phyloP scores from a whole-genome alignment of 768 basidiomycete genomes.

The Pleurotus djamor region DNA sequence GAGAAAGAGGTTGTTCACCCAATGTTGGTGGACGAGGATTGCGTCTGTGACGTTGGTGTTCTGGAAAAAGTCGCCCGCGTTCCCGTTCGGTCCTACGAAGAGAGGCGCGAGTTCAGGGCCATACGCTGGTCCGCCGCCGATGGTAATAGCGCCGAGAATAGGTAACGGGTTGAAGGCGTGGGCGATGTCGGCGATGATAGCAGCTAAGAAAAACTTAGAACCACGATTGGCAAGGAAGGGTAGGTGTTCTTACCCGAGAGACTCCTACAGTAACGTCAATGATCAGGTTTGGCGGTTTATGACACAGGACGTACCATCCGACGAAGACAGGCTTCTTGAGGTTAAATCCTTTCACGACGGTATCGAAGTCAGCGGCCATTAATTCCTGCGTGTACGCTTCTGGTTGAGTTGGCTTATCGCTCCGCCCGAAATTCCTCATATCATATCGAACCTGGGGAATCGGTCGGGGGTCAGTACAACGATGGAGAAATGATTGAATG shows the following conservation, averaged over 20 bases:
- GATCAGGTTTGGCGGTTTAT: no score
- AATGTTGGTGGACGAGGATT: slow-evolving; percentile 16
- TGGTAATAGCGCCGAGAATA: slow-evolving; percentile 25
- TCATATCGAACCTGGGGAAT: slow-evolving; percentile 28
- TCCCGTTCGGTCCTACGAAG: slow-evolving; percentile 6
- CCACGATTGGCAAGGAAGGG: neutral
- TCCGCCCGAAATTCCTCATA: slow-evolving; percentile 29
- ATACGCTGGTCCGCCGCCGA: slow-evolving; percentile 22
- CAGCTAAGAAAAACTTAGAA: slow-evolving; percentile 12
- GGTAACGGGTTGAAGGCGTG: slow-evolving; percentile 20
- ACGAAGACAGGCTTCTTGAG: slow-evolving; percentile 13
- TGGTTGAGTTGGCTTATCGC: slow-evolving; percentile 22
- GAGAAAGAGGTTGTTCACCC: slow-evolving; percentile 23
- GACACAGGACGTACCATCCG: neutral
- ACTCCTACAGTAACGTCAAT: slow-evolving; percentile 18
- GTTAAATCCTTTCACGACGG: slow-evolving; percentile 25
- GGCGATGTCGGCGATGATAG: slow-evolving; percentile 25
- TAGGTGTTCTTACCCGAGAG: slow-evolving; percentile 19
- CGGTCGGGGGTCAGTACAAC: neutral
- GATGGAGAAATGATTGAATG: neutral
- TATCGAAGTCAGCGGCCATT: slow-evolving; percentile 25
- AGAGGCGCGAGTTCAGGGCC: slow-evolving; percentile 15
- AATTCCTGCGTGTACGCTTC: slow-evolving; percentile 1
- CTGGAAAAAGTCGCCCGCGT: slow-evolving; percentile 10
- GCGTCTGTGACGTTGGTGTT: slow-evolving; percentile 17